Base-by-base conservation (phyloP, 1,284 basidiomycete species). In the Cryptococcus sp. region DNA sequence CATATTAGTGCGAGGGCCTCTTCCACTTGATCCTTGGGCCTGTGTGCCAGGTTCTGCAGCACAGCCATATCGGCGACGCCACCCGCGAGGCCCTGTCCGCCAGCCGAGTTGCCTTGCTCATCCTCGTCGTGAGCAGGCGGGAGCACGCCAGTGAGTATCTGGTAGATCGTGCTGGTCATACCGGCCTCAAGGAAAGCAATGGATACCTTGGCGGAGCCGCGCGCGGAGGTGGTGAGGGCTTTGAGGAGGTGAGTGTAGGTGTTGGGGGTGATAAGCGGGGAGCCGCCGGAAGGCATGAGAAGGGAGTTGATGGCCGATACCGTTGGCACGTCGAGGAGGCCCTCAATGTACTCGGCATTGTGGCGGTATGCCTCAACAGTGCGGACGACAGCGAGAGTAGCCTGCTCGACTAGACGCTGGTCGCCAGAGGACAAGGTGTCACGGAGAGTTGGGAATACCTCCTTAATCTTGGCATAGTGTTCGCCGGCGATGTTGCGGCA, bases 1-100 rank as follows among this genome's bases (percentile, higher is more conserved):
- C 88, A 88, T 23, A 94, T 81, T 18, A 97, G 82, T 61, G 87
- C 87, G 24, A 97, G 79, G 0, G 89, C 86, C 77, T 97, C 93
- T 76, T 96, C 92, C 6, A 97, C 84, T 73, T 96, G 93, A 64
- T 98, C 95, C 78, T 98, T 98, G 11, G 95, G 90, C 39, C 93
- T 83, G 74, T 97, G 92, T 0, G 93, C 92, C 37, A 98, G 80
- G 73, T 95, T 98, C 78, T 98, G 91, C 84, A 98, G 90, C 37
- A 98, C 90, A 7, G 91, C 89, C 90, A 98, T 94, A 73, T 98
- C 94, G 4, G 89, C 89, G 7, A 93, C 76, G 21, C 90, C 88
- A 37, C 88, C 89, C 28, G 88, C 88, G 1, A 91, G 77, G 9
- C 88, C 88, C 72, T 91, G 88, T 1, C 72, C 75, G 13, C 66